phyloP scores from a whole-genome alignment of 148 eudicot species.

The Hydrangea macrophylla region DNA sequence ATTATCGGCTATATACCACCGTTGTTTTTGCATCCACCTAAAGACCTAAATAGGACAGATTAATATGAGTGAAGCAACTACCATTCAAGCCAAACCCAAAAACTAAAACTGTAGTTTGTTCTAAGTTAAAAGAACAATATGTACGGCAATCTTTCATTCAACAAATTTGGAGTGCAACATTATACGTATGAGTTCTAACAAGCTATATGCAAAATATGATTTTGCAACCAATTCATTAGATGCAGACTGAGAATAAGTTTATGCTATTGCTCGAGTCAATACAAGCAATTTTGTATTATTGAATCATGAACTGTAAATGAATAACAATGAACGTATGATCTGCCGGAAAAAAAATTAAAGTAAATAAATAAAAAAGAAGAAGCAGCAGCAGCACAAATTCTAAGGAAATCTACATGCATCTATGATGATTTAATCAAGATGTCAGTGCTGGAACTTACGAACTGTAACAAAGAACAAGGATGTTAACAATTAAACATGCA shows the following conservation, averaged over 20 bases:
- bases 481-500: neutral
- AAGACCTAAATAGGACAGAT: slow-evolving; percentile 37
- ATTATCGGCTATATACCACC: slow-evolving; percentile 82
- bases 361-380: too few species aligned
- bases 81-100: neutral
- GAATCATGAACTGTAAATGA: neutral
- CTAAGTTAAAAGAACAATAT: neutral
- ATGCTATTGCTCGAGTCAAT: neutral
- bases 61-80: neutral
- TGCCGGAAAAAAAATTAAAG: too few species aligned
- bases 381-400: too few species aligned
- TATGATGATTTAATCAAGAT: too few species aligned
- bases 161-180: neutral
- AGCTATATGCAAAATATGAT: neutral
- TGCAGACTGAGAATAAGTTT: neutral
- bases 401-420: too few species aligned
- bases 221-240: neutral
- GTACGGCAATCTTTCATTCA: neutral
- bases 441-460: neutral
- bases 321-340: neutral
- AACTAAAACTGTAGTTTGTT: neutral
- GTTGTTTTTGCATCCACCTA: slow-evolving; percentile 91
- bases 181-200: neutral
- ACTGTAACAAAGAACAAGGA: neutral
- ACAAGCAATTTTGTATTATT: too few species aligned